These are phyloP conservation scores for Cornus florida DNA, from an alignment of 148 eudicot genomes.

Conservation along the genomic window DNA sequence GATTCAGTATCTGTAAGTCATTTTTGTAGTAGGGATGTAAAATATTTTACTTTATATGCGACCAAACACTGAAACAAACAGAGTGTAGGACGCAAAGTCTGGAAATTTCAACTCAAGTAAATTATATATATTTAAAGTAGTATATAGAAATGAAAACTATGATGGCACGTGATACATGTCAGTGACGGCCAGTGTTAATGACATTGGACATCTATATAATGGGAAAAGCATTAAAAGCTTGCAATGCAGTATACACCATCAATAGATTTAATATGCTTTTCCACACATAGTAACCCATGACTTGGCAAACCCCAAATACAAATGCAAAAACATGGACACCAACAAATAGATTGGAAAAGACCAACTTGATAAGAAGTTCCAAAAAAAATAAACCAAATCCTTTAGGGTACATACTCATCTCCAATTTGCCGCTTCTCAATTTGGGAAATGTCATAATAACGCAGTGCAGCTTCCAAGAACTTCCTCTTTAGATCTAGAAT, in stretches of 20 bases:
- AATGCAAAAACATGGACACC: not conserved
- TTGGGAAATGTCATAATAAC: slow-evolving; percentile 94
- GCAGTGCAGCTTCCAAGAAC: slow-evolving; percentile 96
- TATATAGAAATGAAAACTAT: too few relatives aligned
- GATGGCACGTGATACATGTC: too few relatives aligned
- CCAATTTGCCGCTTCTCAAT: slow-evolving; percentile 93
- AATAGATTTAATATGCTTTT: not conserved
- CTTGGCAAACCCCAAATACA: not conserved
- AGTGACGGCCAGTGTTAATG: too few relatives aligned
- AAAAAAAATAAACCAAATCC: not conserved
- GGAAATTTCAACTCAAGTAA: too few relatives aligned
- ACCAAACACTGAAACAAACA: too few relatives aligned
- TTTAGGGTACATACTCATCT: slow-evolving; percentile 72
- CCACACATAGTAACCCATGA: not conserved
- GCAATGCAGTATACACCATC: not conserved
- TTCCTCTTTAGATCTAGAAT: slow-evolving; percentile 92
- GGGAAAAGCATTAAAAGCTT: too few relatives aligned
- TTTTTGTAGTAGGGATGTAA: too few relatives aligned
- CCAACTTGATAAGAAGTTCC: not conserved
- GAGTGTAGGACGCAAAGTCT: too few relatives aligned
- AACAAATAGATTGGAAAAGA: not conserved
- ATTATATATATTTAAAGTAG: too few relatives aligned
- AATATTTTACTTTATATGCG: too few relatives aligned
- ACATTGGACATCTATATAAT: too few relatives aligned
- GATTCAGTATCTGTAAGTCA: too few relatives aligned